Evolutionary conservation across 2,329 filamentous ascomycete species (phyloP).

Genomic region (Didymella exigua): DNA sequence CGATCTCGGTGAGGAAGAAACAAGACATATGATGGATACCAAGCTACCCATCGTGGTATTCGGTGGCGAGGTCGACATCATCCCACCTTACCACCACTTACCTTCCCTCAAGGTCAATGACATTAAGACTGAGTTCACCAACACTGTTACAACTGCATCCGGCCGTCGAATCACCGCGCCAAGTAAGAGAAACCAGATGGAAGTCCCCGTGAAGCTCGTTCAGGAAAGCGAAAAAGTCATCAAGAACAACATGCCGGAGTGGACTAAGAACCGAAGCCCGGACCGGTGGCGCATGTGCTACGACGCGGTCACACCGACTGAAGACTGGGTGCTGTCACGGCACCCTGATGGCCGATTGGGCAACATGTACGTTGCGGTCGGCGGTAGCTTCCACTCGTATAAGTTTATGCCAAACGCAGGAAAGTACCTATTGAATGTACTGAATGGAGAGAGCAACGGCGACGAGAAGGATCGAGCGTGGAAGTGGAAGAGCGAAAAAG

Average conservation of each 20-base stretch:
- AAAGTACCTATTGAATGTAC: conserved; percentile 59
- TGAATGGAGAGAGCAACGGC: conserved; percentile 45
- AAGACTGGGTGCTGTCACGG: conserved; percentile 65
- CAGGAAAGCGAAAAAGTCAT: conserved; percentile 47
- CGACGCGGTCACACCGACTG: conserved; percentile 66
- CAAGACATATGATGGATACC: conserved; percentile 51
- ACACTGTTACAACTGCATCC: conserved; percentile 55
- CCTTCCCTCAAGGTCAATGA: conserved; percentile 66
- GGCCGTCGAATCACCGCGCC: conserved; percentile 61
- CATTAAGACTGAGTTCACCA: conserved; percentile 61
- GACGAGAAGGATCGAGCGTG: conserved; percentile 44
- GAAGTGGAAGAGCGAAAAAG: conserved; percentile 41
- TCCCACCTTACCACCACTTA: conserved; percentile 56
- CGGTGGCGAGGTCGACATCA: conserved; percentile 54
- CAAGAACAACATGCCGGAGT: conserved; percentile 37
- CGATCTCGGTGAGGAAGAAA: conserved; percentile 57
- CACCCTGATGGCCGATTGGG: conserved; percentile 56
- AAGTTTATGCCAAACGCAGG: conserved; percentile 70
- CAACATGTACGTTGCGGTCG: conserved; percentile 65
- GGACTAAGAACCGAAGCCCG: conserved; percentile 40
- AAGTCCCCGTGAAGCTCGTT: conserved; percentile 51
- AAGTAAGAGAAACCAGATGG: conserved; percentile 53
- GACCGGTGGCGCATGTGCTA: conserved; percentile 59
- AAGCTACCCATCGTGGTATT: conserved; percentile 61
- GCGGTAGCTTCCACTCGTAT: conserved; percentile 67